phyloP scores from a whole-genome alignment of 495 filamentous ascomycete genomes.

The Podospora bellae-mahoneyi region DNA sequence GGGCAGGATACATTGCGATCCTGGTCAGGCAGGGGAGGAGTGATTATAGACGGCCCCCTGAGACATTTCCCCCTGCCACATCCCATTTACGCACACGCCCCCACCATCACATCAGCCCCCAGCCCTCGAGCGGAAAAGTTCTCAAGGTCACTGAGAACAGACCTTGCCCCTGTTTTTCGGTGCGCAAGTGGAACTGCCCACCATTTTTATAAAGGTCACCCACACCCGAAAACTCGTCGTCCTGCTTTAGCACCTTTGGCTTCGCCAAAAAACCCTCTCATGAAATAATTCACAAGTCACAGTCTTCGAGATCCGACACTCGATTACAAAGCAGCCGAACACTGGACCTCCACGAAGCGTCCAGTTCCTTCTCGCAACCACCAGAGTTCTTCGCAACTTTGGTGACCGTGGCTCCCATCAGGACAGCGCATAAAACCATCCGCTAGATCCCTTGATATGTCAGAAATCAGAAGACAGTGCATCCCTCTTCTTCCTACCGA shows the following conservation, averaged over 20 bases:
- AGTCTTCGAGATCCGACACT: neutral
- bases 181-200: neutral
- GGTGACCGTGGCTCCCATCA: slow-evolving; percentile 30
- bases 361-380: slow-evolving; percentile 31
- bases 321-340: slow-evolving; percentile 17
- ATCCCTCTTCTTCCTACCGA: slow-evolving; percentile 53
- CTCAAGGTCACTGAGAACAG: slow-evolving; percentile 16
- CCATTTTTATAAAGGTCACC: slow-evolving; percentile 13
- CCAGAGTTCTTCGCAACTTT: slow-evolving; percentile 34
- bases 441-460: slow-evolving; percentile 45
- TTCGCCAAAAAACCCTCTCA: slow-evolving; percentile 21
- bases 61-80: neutral
- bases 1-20: neutral
- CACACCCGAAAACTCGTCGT: neutral
- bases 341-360: slow-evolving; percentile 25
- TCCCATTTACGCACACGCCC: slow-evolving; percentile 15
- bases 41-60: neutral
- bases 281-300: slow-evolving; percentile 3
- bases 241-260: slow-evolving; percentile 22
- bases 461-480: slow-evolving; percentile 47
- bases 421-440: slow-evolving; percentile 35
- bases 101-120: slow-evolving; percentile 19
- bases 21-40: neutral
- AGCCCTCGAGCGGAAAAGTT: slow-evolving; percentile 13
- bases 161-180: slow-evolving; percentile 13